Percentiles rank a stretch among this genome's conserved stretches.
These are phyloP conservation scores for Ceriops tagal DNA, from an alignment of 345 rosid genomes.

Conservation along the genomic window DNA sequence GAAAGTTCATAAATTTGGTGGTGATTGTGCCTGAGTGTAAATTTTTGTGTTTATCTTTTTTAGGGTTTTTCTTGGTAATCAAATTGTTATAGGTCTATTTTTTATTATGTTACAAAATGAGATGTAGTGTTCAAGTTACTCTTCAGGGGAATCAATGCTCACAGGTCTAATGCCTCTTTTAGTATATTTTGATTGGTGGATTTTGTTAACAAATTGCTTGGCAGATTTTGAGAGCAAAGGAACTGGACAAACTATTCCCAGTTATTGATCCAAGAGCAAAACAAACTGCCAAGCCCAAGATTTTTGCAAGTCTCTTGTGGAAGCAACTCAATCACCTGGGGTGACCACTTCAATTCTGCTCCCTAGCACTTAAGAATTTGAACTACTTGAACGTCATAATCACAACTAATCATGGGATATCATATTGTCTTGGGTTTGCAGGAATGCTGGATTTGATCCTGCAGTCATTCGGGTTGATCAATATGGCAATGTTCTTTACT, in stretches of 20 bases:
- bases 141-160: neutral
- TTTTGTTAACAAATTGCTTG: slow-evolving; percentile 9
- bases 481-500: slow-evolving; percentile 83
- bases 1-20: too few species aligned
- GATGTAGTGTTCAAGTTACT: neutral
- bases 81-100: too few species aligned
- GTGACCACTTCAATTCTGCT: slow-evolving; percentile 30
- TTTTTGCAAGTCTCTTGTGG: slow-evolving; percentile 72
- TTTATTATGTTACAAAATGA: too few species aligned
- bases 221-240: slow-evolving; percentile 48
- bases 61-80: too few species aligned
- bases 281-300: slow-evolving; percentile 62
- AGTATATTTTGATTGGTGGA: neutral
- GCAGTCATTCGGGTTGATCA: slow-evolving; percentile 77
- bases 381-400: neutral
- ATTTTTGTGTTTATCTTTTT: too few species aligned
- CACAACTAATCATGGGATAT: neutral
- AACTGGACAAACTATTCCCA: slow-evolving; percentile 63
- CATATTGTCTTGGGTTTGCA: slow-evolving; percentile 22
- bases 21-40: too few species aligned
- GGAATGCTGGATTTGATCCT: slow-evolving; percentile 98
- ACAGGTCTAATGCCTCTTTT: neutral
- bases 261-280: slow-evolving; percentile 64
- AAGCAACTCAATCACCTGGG: slow-evolving; percentile 90
- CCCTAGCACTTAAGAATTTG: neutral